phyloP scores from a whole-genome alignment of 2,329 filamentous ascomycete species.

The Trichoderma sp. region DNA sequence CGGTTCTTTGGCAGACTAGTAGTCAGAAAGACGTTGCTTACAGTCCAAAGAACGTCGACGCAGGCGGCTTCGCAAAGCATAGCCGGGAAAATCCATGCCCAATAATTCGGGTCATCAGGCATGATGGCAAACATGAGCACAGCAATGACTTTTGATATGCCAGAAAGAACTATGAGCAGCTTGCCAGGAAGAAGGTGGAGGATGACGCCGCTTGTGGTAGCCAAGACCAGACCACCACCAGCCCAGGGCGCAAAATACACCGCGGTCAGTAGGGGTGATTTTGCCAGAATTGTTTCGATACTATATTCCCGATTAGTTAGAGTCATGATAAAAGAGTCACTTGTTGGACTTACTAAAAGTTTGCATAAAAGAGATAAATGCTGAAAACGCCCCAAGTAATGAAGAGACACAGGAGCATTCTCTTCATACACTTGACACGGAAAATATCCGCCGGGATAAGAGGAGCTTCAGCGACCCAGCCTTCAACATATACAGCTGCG shows the following conservation, averaged over 20 bases:
- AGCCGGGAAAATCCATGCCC: slow-evolving; percentile 62
- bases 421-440: slow-evolving; percentile 58
- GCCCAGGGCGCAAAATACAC: slow-evolving; percentile 60
- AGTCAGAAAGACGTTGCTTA: slow-evolving; percentile 67
- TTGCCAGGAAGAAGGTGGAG: slow-evolving; percentile 56
- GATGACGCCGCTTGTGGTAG: slow-evolving; percentile 51
- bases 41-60: slow-evolving; percentile 65
- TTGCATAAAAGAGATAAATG: slow-evolving; percentile 62
- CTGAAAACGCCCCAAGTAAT: slow-evolving; percentile 55
- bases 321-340: neutral
- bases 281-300: slow-evolving; percentile 52
- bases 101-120: slow-evolving; percentile 54
- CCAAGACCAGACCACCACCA: slow-evolving; percentile 57
- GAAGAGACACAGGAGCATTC: slow-evolving; percentile 54
- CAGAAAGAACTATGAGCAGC: slow-evolving; percentile 52
- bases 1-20: slow-evolving; percentile 56
- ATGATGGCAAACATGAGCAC: slow-evolving; percentile 56
- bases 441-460: slow-evolving; percentile 65
- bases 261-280: slow-evolving; percentile 53
- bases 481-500: slow-evolving; percentile 61
- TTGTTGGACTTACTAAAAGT: slow-evolving; percentile 53
- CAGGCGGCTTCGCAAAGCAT: slow-evolving; percentile 61
- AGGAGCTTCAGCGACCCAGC: slow-evolving; percentile 58
- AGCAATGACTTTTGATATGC: slow-evolving; percentile 49
- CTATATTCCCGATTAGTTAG: slow-evolving; percentile 31